Percentiles rank a stretch among this genome's conserved stretches.
These are phyloP conservation scores for Stropharia rugosoannulata DNA, from an alignment of 768 basidiomycete species.

Conservation along the genomic window DNA sequence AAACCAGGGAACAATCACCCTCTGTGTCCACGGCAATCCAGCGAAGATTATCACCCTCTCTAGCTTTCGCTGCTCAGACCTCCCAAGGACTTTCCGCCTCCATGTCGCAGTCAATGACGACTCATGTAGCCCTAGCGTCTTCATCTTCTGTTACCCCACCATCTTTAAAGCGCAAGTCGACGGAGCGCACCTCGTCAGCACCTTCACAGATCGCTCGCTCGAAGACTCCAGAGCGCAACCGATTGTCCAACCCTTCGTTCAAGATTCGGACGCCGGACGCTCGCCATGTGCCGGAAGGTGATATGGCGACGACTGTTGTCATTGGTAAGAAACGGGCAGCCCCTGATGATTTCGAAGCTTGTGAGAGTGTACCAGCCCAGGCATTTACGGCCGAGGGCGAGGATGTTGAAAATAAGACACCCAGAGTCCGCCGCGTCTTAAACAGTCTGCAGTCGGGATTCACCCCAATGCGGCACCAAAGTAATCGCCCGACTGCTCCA, in stretches of 20 bases:
- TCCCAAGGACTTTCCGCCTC: slow-evolving; percentile 10
- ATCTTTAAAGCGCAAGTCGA: slow-evolving; percentile 18
- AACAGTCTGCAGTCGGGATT: slow-evolving; percentile 65
- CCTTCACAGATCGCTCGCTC: slow-evolving; percentile 42
- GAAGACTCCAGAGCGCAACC: slow-evolving; percentile 53
- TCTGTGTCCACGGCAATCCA: background rate
- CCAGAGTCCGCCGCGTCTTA: slow-evolving; percentile 59
- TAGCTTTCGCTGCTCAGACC: slow-evolving; percentile 1
- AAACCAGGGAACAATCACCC: slow-evolving; percentile 1
- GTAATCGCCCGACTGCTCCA: slow-evolving; percentile 36
- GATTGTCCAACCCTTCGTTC: slow-evolving; percentile 42
- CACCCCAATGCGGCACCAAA: slow-evolving; percentile 63
- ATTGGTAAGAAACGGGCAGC: slow-evolving; percentile 72
- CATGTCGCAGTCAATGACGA: slow-evolving; percentile 30
- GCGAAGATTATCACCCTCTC: background rate
- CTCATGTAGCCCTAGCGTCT: slow-evolving; percentile 17
- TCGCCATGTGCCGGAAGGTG: slow-evolving; percentile 23
- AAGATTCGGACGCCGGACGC: slow-evolving; percentile 53
- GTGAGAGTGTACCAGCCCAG: slow-evolving; percentile 57
- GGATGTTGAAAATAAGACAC: slow-evolving; percentile 45
- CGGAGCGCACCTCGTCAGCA: slow-evolving; percentile 39
- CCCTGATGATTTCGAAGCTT: slow-evolving; percentile 74
- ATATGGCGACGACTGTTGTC: slow-evolving; percentile 33
- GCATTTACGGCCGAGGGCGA: slow-evolving; percentile 57
- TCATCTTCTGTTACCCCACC: slow-evolving; percentile 10